Evolutionary conservation across 2,329 filamentous ascomycete genomes (phyloP).

Genomic region (Didymella keratinophila): DNA sequence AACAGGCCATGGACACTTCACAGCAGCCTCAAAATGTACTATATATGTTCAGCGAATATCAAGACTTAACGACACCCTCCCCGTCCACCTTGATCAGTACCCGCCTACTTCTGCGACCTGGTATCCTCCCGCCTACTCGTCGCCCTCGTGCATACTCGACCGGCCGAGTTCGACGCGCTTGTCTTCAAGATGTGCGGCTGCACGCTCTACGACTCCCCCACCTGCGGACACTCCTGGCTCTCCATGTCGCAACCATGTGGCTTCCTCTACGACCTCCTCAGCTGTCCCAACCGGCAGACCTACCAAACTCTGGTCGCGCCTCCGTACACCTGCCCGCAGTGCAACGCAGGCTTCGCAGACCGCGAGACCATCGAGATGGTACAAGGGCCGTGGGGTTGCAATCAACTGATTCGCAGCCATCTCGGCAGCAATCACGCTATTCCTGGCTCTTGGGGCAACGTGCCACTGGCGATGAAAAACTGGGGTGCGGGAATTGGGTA

Average conservation of each 20-base stretch:
- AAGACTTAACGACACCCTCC: constrained; percentile 2
- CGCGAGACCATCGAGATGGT: constrained; percentile 44
- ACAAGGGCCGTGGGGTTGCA: constrained; percentile 44
- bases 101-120: background rate
- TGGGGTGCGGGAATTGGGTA: constrained; percentile 18
- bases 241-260: constrained; percentile 56
- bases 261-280: constrained; percentile 51
- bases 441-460: constrained; percentile 38
- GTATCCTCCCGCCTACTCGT: background rate
- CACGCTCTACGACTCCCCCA: constrained; percentile 54
- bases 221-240: constrained; percentile 60
- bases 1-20: constrained; percentile 24
- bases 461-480: constrained; percentile 23
- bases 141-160: no score
- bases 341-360: constrained; percentile 40
- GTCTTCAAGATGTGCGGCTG: constrained; percentile 57
- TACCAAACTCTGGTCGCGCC: constrained; percentile 40
- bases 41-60: constrained; percentile 31
- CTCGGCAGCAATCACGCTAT: constrained; percentile 37
- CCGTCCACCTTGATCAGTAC: constrained; percentile 2
- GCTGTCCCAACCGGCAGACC: constrained; percentile 50
- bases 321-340: constrained; percentile 38
- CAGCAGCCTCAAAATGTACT: constrained; percentile 21
- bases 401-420: constrained; percentile 41
- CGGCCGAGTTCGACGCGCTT: background rate